These are phyloP conservation scores for Carallia brachiata DNA, from an alignment of 345 rosid species.

Conservation along the genomic window DNA sequence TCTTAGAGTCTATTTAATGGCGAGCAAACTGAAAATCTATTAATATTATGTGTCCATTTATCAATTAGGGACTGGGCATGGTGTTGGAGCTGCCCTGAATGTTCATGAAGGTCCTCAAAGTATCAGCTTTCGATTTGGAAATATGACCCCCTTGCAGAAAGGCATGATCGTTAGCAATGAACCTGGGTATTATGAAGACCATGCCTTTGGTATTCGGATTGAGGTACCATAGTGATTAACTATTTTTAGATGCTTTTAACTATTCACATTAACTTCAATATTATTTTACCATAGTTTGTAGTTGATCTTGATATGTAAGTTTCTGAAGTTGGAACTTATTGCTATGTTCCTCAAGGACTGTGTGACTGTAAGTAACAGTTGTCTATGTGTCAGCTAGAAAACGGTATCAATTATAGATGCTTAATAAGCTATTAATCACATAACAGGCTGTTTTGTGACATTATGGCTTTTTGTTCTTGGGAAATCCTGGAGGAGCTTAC, in stretches of 20 bases:
- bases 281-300: no score
- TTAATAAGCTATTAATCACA: no score
- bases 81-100: constrained; percentile 94
- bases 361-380: not conserved
- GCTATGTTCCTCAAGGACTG: not conserved
- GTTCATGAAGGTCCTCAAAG: constrained; percentile 99
- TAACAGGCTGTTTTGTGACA: no score
- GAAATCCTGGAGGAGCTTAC: not conserved
- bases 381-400: not conserved
- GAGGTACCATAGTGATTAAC: constrained; percentile 50
- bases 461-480: not conserved
- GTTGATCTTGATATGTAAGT: no score
- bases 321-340: not conserved
- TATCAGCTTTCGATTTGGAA: constrained; percentile 87
- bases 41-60: constrained; percentile 13
- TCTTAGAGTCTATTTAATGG: not conserved
- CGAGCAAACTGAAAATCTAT: not conserved
- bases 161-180: constrained; percentile 99
- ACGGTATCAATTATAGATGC: no score
- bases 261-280: not conserved
- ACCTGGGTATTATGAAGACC: constrained; percentile 98
- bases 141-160: constrained; percentile 65
- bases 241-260: not conserved
- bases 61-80: constrained; percentile 87
- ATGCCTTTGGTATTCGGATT: constrained; percentile 92